These are phyloP conservation scores for Clavispora phyllophila DNA, from an alignment of 805 yeast genomes.

Conservation along the genomic window DNA sequence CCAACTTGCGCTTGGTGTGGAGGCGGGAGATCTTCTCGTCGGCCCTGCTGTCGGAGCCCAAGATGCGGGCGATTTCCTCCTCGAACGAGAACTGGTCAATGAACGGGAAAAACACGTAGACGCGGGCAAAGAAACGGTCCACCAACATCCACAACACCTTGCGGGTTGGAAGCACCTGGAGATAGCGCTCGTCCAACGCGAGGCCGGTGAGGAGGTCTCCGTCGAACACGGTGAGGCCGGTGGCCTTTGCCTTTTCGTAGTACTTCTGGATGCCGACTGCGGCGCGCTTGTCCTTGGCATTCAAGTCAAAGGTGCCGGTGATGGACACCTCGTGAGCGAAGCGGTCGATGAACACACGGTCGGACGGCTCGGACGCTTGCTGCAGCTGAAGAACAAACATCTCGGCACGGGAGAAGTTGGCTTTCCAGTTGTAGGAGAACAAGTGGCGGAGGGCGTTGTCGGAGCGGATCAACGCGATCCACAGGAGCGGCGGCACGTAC, in stretches of 20 bases:
- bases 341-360: slow-evolving; percentile 1
- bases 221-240: slow-evolving; percentile 17
- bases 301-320: slow-evolving; percentile 2
- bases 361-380: neutral
- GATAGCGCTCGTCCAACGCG: slow-evolving; percentile 16
- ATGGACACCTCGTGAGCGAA: slow-evolving; percentile 5
- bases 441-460: slow-evolving; percentile 15
- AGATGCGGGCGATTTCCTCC: slow-evolving; percentile 13
- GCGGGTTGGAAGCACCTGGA: slow-evolving; percentile 18
- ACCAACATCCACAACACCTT: slow-evolving; percentile 23
- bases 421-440: slow-evolving; percentile 13
- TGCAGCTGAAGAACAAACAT: neutral
- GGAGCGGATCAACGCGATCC: slow-evolving; percentile 13
- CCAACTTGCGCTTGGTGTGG: slow-evolving; percentile 26
- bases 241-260: slow-evolving; percentile 14
- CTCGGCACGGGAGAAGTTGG: neutral
- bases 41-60: slow-evolving; percentile 13
- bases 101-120: slow-evolving; percentile 64
- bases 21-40: slow-evolving; percentile 17
- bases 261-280: slow-evolving; percentile 1
- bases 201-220: slow-evolving; percentile 16
- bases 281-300: slow-evolving; percentile 2
- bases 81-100: slow-evolving; percentile 25
- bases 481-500: slow-evolving; percentile 12
- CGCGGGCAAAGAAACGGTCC: slow-evolving; percentile 31